Evolutionary conservation across 2,329 filamentous ascomycete genomes (phyloP), one percentile per base, ranked within the genome.

Genomic region (Dactylonectria estremocensis): DNA sequence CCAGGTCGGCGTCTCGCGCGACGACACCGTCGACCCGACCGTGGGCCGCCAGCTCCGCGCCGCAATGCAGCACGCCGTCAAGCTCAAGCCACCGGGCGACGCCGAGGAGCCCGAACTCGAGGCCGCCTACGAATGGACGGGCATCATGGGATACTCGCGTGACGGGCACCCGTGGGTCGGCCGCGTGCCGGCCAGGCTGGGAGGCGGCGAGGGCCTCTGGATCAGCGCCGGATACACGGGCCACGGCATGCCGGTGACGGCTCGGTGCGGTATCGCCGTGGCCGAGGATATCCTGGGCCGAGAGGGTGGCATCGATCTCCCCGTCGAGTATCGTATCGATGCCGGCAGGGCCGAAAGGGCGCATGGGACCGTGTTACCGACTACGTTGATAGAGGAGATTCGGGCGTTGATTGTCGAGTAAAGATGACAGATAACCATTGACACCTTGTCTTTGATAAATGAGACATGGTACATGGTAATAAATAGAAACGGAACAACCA

Each of bases 161-260:
- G 93, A 95, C 77, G 83, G 86, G 0, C 79, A 86, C 57, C 92
- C 93, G 0, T 95, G 91, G 90, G 90, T 95, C 2, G 93, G 93
- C 0, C 80, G 82, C 10, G 87, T 95, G n/a, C 90, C 90, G 0
- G 80, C 80, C 40, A 74, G 77, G 6, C 71, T 87, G 5, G 89
- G 86, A n/a, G 83, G 80, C 18, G 76, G 67, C 13, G 69, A 72
- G 9, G 65, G 84, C 3, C 71, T 93, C 61, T 94, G 85, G 83
- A 70, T 94, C 13, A 87, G 86, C 68, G 91, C 86, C 3, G 92
- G 90, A 3, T 94, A 92, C 74, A 92, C 91, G 5, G 91, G 90
- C 0, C 93, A 95, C 78, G 93, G 93, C 0, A 94, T 95, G 92
- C 92, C 92, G 20, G 90, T 91, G 72, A 89, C 91, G 16, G 90